A percentile compares a stretch with the other conserved stretches of the same genome.
Evolutionary conservation across 371 early-diverging fungal genomes (phyloP).

Genomic region (Mucor piriformis): DNA sequence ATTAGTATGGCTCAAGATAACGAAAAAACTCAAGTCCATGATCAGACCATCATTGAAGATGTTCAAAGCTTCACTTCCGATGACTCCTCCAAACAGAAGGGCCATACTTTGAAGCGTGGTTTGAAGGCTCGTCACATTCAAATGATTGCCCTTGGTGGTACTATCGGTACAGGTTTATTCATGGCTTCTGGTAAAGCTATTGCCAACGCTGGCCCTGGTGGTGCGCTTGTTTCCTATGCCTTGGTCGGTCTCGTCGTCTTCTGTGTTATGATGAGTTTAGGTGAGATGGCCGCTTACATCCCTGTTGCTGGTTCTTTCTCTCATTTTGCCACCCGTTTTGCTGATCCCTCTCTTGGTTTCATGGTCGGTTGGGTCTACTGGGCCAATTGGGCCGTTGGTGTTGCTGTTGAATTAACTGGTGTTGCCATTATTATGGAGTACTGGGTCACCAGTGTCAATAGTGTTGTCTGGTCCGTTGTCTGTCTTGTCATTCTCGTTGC

Average conservation of each 20-base stretch:
- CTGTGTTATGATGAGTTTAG: conserved; percentile 79
- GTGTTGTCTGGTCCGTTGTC: conserved; percentile 62
- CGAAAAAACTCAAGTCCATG: conserved; percentile 23
- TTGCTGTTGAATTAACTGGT: conserved; percentile 80
- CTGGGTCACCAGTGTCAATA: conserved; percentile 69
- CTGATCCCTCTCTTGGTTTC: conserved; percentile 82
- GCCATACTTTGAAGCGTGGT: conserved; percentile 33
- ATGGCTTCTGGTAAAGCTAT: conserved; percentile 80
- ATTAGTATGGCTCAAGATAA: conserved; percentile 10
- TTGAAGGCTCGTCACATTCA: conserved; percentile 59
- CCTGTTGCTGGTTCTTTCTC: conserved; percentile 86
- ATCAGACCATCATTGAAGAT: conserved; percentile 30
- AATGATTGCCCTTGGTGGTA: conserved; percentile 71
- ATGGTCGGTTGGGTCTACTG: conserved; percentile 80
- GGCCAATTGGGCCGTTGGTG: conserved; percentile 82
- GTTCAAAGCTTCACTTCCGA: conserved; percentile 14
- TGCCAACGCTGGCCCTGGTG: conserved; percentile 73
- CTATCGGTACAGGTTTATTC: conserved; percentile 89
- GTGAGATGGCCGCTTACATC: conserved; percentile 84
- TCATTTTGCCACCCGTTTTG: conserved; percentile 82
- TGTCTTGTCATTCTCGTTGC: conserved; percentile 59
- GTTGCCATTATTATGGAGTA: conserved; percentile 77
- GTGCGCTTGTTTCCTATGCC: conserved; percentile 73
- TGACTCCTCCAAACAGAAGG: conserved; percentile 7
- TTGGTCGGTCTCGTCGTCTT: conserved; percentile 79